Evolutionary conservation across 2,329 filamentous ascomycete species (phyloP), one percentile per base, ranked within the genome.

Genomic region (Fusarium pseudoanthophilum): DNA sequence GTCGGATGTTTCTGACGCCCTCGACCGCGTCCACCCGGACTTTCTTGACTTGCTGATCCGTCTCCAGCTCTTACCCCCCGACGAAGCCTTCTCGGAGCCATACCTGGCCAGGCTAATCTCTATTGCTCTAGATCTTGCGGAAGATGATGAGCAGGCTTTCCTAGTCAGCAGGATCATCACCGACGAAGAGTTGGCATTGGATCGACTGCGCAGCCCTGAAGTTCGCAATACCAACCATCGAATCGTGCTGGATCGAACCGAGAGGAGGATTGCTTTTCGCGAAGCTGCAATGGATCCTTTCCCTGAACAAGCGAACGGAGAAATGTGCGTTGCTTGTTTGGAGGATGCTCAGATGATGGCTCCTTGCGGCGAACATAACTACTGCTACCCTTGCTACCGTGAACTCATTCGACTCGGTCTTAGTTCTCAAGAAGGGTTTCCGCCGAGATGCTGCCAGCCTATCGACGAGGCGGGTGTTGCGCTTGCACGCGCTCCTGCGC

Each of bases 371-470:
- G 75, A 63, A 4, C 77, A 75, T 11, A 39, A 46, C 14, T 79
- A 76, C 59, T 79, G 77, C 56, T 18, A 63, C 5, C 11, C 45
- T 20, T 79, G 77, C 16, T 69, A 73, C 18, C 74, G 75, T 15
- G 59, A 64, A 20, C 52, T 59, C 3, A 65, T 79, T 7, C 72
- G 75, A 9, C 30, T 52, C 3, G 78, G 77, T 4, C 70, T 79
- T 9, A 60, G 61, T 3, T 74, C 67, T 11, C 64, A 70, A 16
- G 45, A 64, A 3, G 69, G 69, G 11, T 79, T 79, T 18, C 77
- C 77, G 6, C 77, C 77, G 0, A 71, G 64, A 14, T 79, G 77
- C 45, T 79, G 77, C 37, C 21, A 34, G 14, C 64, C 52, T 14
- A 67, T 79, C 7, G 14, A 26, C 15, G 77, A 77, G 30, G 59